Conservation (phyloP, 768 basidiomycete species). For the Strobilomyces dryophilus region DNA sequence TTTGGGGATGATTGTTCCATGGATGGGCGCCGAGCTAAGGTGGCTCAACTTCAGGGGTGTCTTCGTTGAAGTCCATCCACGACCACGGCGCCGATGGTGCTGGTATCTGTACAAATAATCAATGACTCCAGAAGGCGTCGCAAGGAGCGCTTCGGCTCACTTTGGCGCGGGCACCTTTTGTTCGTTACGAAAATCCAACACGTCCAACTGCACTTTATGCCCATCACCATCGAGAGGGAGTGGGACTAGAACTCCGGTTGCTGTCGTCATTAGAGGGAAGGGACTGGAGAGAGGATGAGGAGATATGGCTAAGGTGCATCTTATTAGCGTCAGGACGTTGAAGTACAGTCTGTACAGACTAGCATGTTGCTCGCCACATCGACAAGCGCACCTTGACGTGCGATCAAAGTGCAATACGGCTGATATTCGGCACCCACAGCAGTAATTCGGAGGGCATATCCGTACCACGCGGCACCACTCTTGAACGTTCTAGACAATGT, state of each 20-base stretch:
- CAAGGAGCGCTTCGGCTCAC: conserved; percentile 5
- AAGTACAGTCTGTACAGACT: neutral
- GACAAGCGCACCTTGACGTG: conserved; percentile 7
- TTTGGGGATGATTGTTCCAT: conserved; percentile 46
- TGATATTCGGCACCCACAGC: too few species aligned
- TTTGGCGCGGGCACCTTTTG: conserved; percentile 24
- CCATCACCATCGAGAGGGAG: neutral
- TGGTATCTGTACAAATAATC: conserved; percentile 28
- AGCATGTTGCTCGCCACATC: neutral
- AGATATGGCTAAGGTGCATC: conserved; percentile 3
- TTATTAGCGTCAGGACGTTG: conserved; percentile 1
- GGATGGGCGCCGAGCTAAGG: neutral
- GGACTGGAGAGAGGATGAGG: neutral
- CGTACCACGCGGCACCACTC: neutral
- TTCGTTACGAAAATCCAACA: conserved; percentile 6
- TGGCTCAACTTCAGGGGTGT: conserved; percentile 10
- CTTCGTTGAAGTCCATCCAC: conserved; percentile 35
- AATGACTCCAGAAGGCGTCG: neutral
- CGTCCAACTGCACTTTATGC: conserved; percentile 1
- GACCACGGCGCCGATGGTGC: conserved; percentile 41
- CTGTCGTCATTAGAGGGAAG: conserved; percentile 11
- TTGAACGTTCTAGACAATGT: neutral
- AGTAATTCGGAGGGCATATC: neutral
- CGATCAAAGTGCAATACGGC: conserved; percentile 1
- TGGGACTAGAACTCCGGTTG: conserved; percentile 2